Conservation (phyloP, 2,329 filamentous ascomycete species). For the Aspergillus sp. region DNA sequence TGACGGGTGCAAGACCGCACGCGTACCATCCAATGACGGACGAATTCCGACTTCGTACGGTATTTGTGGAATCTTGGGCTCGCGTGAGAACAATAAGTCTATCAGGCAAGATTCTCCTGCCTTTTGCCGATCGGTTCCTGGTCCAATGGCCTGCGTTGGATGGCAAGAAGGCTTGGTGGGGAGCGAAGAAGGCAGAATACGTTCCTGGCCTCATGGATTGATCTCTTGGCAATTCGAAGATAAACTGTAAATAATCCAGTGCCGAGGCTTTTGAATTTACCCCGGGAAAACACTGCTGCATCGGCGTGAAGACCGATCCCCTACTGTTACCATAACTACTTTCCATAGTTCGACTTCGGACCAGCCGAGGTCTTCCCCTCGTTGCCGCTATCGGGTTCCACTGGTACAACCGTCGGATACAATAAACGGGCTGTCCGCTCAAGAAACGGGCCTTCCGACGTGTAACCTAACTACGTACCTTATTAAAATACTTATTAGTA, state of each 20-base stretch:
- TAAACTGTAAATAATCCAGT: neutral
- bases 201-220: conserved; percentile 39
- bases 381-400: neutral
- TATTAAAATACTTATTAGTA: neutral
- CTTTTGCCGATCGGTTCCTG: conserved; percentile 73
- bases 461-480: neutral
- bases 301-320: neutral
- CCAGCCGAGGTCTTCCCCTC: conserved; percentile 3
- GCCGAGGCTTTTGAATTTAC: neutral
- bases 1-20: conserved; percentile 2
- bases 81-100: conserved; percentile 79
- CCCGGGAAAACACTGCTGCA: neutral
- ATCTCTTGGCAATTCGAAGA: conserved; percentile 2
- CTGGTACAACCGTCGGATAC: neutral
- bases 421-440: neutral
- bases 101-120: conserved; percentile 73
- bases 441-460: neutral
- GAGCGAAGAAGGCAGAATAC: conserved; percentile 40
- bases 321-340: neutral
- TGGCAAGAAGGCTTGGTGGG: conserved; percentile 39
- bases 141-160: conserved; percentile 76
- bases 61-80: conserved; percentile 94
- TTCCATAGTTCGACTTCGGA: neutral
- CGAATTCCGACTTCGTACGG: conserved; percentile 62
- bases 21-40: conserved; percentile 29